Evolutionary conservation across 306 rosid genomes (phyloP).

Genomic region (Castanea crenata): DNA sequence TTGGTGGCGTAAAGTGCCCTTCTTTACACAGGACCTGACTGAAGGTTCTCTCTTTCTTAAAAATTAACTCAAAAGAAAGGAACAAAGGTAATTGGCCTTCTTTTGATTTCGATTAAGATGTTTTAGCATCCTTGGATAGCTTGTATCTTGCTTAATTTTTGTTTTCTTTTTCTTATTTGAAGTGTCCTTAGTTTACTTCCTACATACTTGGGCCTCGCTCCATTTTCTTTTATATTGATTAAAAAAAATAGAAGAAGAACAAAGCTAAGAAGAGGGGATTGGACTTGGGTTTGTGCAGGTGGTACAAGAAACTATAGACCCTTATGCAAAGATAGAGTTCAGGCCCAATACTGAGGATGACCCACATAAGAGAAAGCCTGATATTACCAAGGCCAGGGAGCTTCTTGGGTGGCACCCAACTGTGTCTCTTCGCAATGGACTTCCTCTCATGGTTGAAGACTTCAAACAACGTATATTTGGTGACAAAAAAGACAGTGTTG

Average conservation of each 20-base stretch:
- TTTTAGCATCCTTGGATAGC: no score
- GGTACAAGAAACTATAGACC: conserved; percentile 87
- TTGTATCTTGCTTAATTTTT: no score
- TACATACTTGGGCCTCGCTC: no score
- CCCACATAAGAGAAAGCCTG: conserved; percentile 95
- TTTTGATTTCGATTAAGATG: no score
- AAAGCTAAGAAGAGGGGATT: neutral
- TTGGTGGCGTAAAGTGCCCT: no score
- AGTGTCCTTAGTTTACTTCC: no score
- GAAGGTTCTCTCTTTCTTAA: no score
- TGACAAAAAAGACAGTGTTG: conserved; percentile 37
- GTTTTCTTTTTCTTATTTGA: no score
- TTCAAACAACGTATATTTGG: conserved; percentile 76
- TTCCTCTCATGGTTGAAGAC: conserved; percentile 84
- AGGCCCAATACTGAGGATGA: conserved; percentile 94
- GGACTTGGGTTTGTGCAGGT: conserved; percentile 44
- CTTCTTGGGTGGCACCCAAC: conserved; percentile 88
- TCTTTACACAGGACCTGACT: no score
- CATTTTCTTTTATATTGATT: no score
- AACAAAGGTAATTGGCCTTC: neutral
- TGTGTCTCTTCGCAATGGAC: conserved; percentile 85
- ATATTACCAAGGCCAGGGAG: conserved; percentile 84
- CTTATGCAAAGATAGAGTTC: conserved; percentile 83
- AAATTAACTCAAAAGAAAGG: neutral
- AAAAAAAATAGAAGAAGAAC: no score